Evolutionary conservation across 225 moss, liverwort and hornwort species (phyloP), one percentile per base, ranked within the genome.

Genomic region (Polytrichum formosum): DNA sequence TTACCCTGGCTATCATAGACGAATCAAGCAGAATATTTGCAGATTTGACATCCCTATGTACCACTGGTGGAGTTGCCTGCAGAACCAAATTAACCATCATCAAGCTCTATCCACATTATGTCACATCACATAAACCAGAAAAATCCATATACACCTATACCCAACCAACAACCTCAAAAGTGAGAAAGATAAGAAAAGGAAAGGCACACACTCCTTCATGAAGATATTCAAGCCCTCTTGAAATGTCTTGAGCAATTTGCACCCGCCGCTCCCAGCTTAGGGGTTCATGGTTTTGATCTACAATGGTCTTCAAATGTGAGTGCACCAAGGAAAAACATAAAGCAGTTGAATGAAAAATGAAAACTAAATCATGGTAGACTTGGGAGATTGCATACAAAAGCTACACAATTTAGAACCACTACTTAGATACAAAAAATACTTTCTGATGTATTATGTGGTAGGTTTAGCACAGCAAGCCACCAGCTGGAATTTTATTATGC

Each of bases 41-140:
- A 66, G 94, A 91, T 83, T 97, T 97, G 68, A 97, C 87, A 73
- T 97, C 97, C 61, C 97, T 93, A 79, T 97, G 97, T 64, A 97
- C 80, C 33, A 97, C 77, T 60, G 97, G 92, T 37, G 97, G 97
- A 66, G 91, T 80, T 77, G 97, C 97, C 97, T 97, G 97, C 65
- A 74, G 33, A 60, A 31, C 29, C 72, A 56, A 26, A n/a, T 62
- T 64, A 67, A 71, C 53, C 23, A 17, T 18, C 27, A 16, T 18
- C 62, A 26, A 35, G 9, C 35, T 35, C 17, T 26, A 63, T 23
- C 46, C 13, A 46, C 37, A 13, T 37, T 10, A 10, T 13, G 35
- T 37, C 3, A 2, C 10, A 37, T 37, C 37, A 13, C n/a, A 46
- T 46, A 18, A 64, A 1, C 59, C 22, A 18, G 31, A 20, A 75